Conservation (phyloP, 495 filamentous ascomycete genomes). For the Stereocaulon alpinum region DNA sequence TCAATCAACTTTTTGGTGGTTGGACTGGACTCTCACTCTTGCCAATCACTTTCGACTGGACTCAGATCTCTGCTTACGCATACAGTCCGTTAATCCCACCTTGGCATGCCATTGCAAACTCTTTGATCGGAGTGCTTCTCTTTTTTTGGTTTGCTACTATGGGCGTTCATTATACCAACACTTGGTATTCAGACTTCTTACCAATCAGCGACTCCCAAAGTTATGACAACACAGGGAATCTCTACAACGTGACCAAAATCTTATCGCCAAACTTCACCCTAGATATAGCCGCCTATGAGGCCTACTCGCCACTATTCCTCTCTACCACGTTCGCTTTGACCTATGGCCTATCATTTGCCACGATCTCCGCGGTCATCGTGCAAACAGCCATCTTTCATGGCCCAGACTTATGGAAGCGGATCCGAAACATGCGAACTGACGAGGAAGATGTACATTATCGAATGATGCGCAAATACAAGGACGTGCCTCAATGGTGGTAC, state of each 20-base stretch:
- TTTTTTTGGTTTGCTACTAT: conserved; percentile 44
- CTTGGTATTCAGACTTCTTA: conserved; percentile 42
- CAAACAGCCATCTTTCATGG: conserved; percentile 48
- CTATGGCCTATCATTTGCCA: conserved; percentile 52
- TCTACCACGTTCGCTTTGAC: conserved; percentile 48
- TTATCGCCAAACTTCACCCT: conserved; percentile 44
- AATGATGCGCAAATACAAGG: conserved; percentile 49
- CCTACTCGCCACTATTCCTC: conserved; percentile 52
- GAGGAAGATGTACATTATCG: conserved; percentile 57
- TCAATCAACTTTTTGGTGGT: conserved; percentile 52
- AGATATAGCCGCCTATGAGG: conserved; percentile 41
- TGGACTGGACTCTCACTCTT: conserved; percentile 50
- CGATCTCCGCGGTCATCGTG: conserved; percentile 44
- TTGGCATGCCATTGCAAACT: conserved; percentile 54
- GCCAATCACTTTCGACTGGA: conserved; percentile 62
- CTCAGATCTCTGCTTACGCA: conserved; percentile 53
- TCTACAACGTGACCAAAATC: conserved; percentile 45
- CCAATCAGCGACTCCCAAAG: conserved; percentile 45
- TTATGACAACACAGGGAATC: conserved; percentile 46
- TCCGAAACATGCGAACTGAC: conserved; percentile 40
- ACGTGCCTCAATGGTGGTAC: conserved; percentile 59
- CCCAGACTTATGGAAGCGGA: conserved; percentile 41
- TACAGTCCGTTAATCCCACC: conserved; percentile 58
- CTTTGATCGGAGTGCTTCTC: conserved; percentile 43
- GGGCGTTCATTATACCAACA: conserved; percentile 42